Evolutionary conservation across 1,284 basidiomycete genomes (phyloP), one percentile per base, ranked within the genome.

Genomic region (Moesziomyces globuligerus): DNA sequence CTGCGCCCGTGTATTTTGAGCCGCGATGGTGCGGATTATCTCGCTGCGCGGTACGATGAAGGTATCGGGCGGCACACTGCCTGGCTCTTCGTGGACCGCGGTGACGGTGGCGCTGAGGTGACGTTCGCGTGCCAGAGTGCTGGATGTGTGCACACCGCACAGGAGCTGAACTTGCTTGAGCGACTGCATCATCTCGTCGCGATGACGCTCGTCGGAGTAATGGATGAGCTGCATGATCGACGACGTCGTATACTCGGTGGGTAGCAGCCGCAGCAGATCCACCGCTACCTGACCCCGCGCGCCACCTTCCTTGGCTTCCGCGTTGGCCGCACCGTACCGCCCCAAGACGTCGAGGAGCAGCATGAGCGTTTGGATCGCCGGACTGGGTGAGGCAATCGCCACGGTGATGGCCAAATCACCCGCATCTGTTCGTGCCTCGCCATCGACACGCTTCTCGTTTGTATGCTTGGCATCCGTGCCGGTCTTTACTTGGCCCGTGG

Each of bases 181-280:
- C n/a, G 46, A 55, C 20, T 68, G 64, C 54, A 72, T 64, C 62
- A 72, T 62, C 40, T 62, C 69, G 37, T 72, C 69, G 9, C 66
- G 54, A 15, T 52, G 57, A 9, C 64, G 55, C 20, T 68, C 69
- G 23, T 72, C 69, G 23, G 69, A 68, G 28, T 57, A 58, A 37
- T 54, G 54, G 53, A 72, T 58, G 42, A 64, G 58, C 34, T 73
- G 60, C 59, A 75, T 59, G 49, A 75, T 73, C 17, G 62, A 62
- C 7, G 69, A 59, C 3, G 66, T 70, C 4, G 65, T 65, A 36
- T 65, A 66, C 28, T 72, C 70, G 11, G 53, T 68, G 3, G 69
- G 70, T 5, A 75, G 37, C 38, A 70, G 28, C 9, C 73, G 56
- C 36, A 75, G 48, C 26, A 75, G 26, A 40, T 75, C 73, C n/a